Evolutionary conservation across 2,329 filamentous ascomycete genomes (phyloP).

Genomic region (Penicillium italicum): DNA sequence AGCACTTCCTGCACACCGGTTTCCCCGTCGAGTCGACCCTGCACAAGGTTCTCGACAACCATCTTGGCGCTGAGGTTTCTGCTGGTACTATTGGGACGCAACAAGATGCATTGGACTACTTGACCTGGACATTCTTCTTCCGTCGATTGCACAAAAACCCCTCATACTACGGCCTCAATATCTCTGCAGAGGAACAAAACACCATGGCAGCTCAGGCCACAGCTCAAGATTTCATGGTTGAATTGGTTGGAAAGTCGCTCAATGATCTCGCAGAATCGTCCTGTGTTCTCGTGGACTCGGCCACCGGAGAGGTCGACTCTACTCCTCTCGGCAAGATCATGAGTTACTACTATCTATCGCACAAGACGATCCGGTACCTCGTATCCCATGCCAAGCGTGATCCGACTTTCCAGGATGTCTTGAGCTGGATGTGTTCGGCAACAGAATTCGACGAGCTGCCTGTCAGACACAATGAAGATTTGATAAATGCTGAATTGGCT

Average conservation of each 20-base stretch:
- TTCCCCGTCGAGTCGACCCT: slow-evolving; percentile 96
- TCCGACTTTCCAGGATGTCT: slow-evolving; percentile 73
- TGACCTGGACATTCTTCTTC: slow-evolving; percentile 99
- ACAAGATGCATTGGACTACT: slow-evolving; percentile 93
- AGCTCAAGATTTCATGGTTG: slow-evolving; percentile 92
- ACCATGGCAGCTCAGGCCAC: slow-evolving; percentile 77
- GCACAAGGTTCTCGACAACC: slow-evolving; percentile 95
- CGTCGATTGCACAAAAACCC: slow-evolving; percentile 95
- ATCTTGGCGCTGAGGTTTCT: slow-evolving; percentile 90
- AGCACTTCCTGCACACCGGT: slow-evolving; percentile 96
- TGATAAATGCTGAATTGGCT: slow-evolving; percentile 89
- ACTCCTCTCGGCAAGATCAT: slow-evolving; percentile 96
- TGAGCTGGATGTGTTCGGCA: slow-evolving; percentile 89
- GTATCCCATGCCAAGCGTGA: slow-evolving; percentile 69
- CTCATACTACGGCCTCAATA: slow-evolving; percentile 93
- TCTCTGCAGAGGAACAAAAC: slow-evolving; percentile 88
- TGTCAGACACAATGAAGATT: slow-evolving; percentile 95
- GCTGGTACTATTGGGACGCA: slow-evolving; percentile 90
- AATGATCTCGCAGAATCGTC: slow-evolving; percentile 76
- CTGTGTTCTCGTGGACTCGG: slow-evolving; percentile 73
- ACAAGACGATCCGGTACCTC: slow-evolving; percentile 87
- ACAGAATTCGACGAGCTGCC: slow-evolving; percentile 97
- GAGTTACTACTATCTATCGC: slow-evolving; percentile 98
- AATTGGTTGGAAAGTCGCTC: slow-evolving; percentile 84
- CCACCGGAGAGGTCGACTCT: slow-evolving; percentile 81